Percentiles rank a stretch among this genome's conserved stretches.
These are phyloP conservation scores for Schoenoplectus tabernaemontani DNA, from an alignment of 202 grass and related monocot genomes.

Conservation along the genomic window DNA sequence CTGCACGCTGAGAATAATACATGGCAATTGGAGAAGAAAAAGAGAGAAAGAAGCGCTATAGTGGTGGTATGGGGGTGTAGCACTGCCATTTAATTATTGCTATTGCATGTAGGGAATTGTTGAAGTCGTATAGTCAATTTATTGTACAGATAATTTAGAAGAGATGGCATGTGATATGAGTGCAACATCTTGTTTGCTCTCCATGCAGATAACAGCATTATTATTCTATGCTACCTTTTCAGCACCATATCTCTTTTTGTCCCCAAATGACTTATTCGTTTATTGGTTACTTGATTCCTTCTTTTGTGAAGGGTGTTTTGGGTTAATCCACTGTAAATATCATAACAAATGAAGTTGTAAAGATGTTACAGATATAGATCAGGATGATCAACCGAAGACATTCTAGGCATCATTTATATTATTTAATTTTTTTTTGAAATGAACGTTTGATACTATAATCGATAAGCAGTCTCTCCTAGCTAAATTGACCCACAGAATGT, in stretches of 20 bases:
- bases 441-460: not conserved
- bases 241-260: conserved; percentile 20
- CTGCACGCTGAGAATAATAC: conserved; percentile 34
- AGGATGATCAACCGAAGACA: not conserved
- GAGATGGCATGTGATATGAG: conserved; percentile 1
- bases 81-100: conserved; percentile 15
- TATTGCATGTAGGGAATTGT: conserved; percentile 13
- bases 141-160: conserved; percentile 4
- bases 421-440: not conserved
- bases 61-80: conserved; percentile 13
- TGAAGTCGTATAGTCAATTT: conserved; percentile 10
- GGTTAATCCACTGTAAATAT: not conserved
- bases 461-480: not conserved
- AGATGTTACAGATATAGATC: not conserved
- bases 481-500: not conserved
- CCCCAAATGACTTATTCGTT: not conserved
- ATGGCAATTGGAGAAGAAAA: not conserved
- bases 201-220: conserved; percentile 33
- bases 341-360: not conserved
- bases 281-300: not conserved
- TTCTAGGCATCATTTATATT: not conserved
- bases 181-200: conserved; percentile 11
- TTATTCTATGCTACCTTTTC: conserved; percentile 25
- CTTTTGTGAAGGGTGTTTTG: not conserved
- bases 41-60: not conserved